Percentiles rank a stretch among this genome's conserved stretches.
phyloP scores from a whole-genome alignment of 805 yeast genomes.

The Starmerella bacillaris region DNA sequence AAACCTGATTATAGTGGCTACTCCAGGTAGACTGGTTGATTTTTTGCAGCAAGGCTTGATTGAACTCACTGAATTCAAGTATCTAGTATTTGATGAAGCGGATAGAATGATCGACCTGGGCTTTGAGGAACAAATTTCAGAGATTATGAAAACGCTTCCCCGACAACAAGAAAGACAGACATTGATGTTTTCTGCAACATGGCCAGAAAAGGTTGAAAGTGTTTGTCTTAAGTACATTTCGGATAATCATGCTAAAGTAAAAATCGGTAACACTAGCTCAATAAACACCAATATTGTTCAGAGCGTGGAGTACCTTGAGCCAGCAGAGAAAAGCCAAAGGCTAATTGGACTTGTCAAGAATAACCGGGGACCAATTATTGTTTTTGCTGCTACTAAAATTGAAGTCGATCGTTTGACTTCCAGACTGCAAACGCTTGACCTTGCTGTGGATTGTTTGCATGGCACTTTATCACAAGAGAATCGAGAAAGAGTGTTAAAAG shows the following conservation, averaged over 20 bases:
- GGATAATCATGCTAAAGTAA: slow-evolving; percentile 45
- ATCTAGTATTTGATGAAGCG: slow-evolving; percentile 77
- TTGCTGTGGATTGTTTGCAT: slow-evolving; percentile 48
- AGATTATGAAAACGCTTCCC: slow-evolving; percentile 42
- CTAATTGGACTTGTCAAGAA: slow-evolving; percentile 26
- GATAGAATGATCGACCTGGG: slow-evolving; percentile 94
- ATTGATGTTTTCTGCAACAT: slow-evolving; percentile 89
- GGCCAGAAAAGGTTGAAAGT: slow-evolving; percentile 55
- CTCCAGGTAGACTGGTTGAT: slow-evolving; percentile 84
- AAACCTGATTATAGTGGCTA: slow-evolving; percentile 50
- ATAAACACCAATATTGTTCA: slow-evolving; percentile 30
- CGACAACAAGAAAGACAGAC: slow-evolving; percentile 33
- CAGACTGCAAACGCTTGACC: slow-evolving; percentile 31
- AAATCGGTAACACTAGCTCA: slow-evolving; percentile 7
- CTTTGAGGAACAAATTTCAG: slow-evolving; percentile 60
- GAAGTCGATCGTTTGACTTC: slow-evolving; percentile 50
- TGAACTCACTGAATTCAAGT: slow-evolving; percentile 41
- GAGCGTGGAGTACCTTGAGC: slow-evolving; percentile 34
- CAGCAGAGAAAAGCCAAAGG: slow-evolving; percentile 13
- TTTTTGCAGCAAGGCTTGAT: slow-evolving; percentile 52
- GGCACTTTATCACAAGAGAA: slow-evolving; percentile 75
- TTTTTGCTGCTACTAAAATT: slow-evolving; percentile 64
- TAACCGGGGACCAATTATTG: slow-evolving; percentile 38
- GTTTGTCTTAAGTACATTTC: slow-evolving; percentile 46
- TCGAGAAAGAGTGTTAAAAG: slow-evolving; percentile 57